These are phyloP conservation scores for Arthrobotrys entomopaga DNA, from an alignment of 2,329 filamentous ascomycete genomes.

Conservation along the genomic window DNA sequence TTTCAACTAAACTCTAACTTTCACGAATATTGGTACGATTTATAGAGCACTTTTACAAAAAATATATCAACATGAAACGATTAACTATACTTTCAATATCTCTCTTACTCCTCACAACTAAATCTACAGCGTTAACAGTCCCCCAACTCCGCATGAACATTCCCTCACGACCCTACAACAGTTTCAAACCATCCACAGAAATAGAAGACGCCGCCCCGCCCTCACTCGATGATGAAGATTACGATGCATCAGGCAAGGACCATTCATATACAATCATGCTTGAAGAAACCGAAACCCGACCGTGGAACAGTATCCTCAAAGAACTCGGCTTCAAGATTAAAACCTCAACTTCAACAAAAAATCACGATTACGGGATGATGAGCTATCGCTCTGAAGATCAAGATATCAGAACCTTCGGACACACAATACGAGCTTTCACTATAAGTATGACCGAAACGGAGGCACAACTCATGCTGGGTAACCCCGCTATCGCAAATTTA, in stretches of 20 bases:
- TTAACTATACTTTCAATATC: constrained; percentile 1
- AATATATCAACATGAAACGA: constrained; percentile 12
- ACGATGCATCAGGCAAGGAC: constrained; percentile 20
- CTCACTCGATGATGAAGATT: not conserved
- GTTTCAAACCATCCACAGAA: not conserved
- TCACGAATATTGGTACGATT: too few relatives aligned
- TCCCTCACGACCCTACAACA: not conserved
- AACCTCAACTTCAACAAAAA: not conserved
- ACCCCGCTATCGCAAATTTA: constrained; percentile 21
- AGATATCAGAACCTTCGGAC: constrained; percentile 28
- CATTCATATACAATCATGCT: constrained; percentile 54
- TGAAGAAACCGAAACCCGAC: constrained; percentile 55
- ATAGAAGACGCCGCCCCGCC: not conserved
- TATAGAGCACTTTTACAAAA: too few relatives aligned
- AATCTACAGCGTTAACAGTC: constrained; percentile 4
- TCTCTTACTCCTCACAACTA: constrained; percentile 1
- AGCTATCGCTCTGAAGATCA: constrained; percentile 49
- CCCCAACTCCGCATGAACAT: constrained; percentile 1
- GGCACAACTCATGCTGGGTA: constrained; percentile 13
- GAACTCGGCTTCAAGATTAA: constrained; percentile 56
- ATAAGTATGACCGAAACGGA: constrained; percentile 48
- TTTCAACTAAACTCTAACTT: too few relatives aligned
- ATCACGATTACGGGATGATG: constrained; percentile 19
- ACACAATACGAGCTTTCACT: constrained; percentile 55
- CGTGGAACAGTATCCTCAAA: constrained; percentile 52